Evolutionary conservation across 2,329 filamentous ascomycete genomes (phyloP).

Genomic region (Fusarium temperatum): DNA sequence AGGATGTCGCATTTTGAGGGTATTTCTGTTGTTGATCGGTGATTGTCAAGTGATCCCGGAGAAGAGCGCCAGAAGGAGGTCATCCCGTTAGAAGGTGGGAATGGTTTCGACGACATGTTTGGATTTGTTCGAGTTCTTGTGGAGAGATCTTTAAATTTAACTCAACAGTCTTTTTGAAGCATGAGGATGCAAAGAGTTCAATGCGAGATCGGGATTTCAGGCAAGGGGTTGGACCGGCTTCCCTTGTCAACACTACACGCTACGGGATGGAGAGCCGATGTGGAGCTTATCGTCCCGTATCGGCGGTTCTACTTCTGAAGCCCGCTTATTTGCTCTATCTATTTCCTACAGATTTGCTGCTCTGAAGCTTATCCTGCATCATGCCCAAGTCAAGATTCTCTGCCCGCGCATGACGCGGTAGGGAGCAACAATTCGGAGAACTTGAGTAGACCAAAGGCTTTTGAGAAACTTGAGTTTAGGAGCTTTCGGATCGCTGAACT

Average conservation of each 20-base stretch:
- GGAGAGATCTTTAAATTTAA: background rate
- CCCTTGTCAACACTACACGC: background rate
- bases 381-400: fast-evolving
- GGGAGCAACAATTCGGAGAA: too few species aligned
- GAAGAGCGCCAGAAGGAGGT: slow-evolving; percentile 18
- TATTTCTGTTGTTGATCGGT: slow-evolving; percentile 27
- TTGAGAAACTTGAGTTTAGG: fast-evolving
- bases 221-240: background rate
- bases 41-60: background rate
- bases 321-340: background rate
- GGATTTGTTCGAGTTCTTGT: fast-evolving
- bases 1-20: slow-evolving; percentile 54
- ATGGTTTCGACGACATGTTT: background rate
- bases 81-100: slow-evolving; percentile 11
- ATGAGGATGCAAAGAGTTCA: background rate
- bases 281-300: background rate
- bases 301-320: background rate
- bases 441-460: fast-evolving
- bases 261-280: background rate
- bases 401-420: too few species aligned
- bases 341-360: too few species aligned
- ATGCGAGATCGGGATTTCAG: background rate
- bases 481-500: fast-evolving
- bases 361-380: too few species aligned
- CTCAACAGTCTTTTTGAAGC: background rate